Percentiles rank a stretch among this genome's conserved stretches.
Conservation (phyloP, 2,329 filamentous ascomycete species). For the Penicillium griseofulvum region DNA sequence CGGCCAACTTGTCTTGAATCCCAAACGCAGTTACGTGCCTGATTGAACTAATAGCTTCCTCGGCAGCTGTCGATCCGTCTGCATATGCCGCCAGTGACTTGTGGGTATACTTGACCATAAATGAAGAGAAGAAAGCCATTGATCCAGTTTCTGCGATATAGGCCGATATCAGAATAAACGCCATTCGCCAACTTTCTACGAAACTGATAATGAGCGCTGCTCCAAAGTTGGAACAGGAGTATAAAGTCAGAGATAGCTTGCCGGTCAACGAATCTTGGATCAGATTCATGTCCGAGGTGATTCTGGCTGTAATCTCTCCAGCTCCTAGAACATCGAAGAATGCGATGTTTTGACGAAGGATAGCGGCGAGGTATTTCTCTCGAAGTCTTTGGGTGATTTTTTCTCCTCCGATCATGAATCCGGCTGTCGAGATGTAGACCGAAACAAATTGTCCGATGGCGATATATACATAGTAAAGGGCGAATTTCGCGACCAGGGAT, state of each 20-base stretch:
- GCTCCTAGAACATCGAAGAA: conserved; percentile 82
- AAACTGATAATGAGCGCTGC: background rate
- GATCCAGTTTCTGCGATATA: background rate
- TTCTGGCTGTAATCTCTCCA: conserved; percentile 80
- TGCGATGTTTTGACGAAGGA: conserved; percentile 75
- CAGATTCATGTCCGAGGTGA: conserved; percentile 68
- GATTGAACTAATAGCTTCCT: background rate
- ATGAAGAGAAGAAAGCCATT: background rate
- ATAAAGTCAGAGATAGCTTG: background rate
- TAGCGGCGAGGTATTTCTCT: conserved; percentile 65
- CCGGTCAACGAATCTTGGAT: background rate
- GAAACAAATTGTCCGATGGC: background rate
- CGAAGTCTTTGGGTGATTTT: background rate
- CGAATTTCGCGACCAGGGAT: background rate
- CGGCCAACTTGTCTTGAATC: background rate
- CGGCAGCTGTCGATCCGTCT: background rate
- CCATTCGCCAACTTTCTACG: background rate
- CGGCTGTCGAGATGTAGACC: background rate
- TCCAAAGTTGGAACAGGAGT: background rate
- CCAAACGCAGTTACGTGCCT: background rate
- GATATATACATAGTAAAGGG: background rate
- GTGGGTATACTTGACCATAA: background rate
- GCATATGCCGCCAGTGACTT: background rate
- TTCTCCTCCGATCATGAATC: background rate
- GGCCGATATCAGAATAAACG: background rate